Conservation (phyloP, 2,329 filamentous ascomycete species). For the Colletotrichum sp. region DNA sequence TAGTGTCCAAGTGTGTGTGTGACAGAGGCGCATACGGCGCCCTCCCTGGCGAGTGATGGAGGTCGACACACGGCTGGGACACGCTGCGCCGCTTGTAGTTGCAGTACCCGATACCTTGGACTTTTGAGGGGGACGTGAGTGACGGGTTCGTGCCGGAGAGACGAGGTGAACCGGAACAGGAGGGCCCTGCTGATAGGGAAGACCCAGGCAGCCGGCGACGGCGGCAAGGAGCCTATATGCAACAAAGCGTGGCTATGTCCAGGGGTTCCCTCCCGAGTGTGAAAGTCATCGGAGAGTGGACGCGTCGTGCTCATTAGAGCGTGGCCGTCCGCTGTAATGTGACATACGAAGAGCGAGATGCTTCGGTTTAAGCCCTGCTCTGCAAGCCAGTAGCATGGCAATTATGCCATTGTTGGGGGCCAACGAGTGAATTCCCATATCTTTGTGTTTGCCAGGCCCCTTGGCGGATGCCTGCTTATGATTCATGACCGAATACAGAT, state of each 20-base stretch:
- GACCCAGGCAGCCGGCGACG: constrained; percentile 14
- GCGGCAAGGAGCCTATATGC: constrained; percentile 13
- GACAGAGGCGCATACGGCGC: background rate
- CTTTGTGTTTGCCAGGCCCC: background rate
- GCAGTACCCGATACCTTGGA: background rate
- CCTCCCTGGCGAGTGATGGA: background rate
- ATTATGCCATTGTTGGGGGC: background rate
- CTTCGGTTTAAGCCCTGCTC: background rate
- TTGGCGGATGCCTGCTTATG: background rate
- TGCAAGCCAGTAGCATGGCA: background rate
- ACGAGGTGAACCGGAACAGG: background rate
- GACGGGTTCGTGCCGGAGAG: background rate
- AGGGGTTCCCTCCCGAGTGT: constrained; percentile 10
- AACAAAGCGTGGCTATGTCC: constrained; percentile 15
- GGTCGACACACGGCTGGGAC: background rate
- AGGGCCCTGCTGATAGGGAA: background rate
- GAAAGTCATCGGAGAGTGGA: background rate
- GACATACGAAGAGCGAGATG: background rate
- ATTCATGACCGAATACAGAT: background rate
- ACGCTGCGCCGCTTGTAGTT: background rate
- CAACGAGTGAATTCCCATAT: background rate
- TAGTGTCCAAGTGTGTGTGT: background rate
- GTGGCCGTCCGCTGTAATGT: background rate
- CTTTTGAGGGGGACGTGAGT: background rate
- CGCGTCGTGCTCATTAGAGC: background rate